A percentile compares a stretch with the other conserved stretches of the same genome.
Evolutionary conservation across 2,329 filamentous ascomycete genomes (phyloP).

Genomic region (Penicillium rolfsii): DNA sequence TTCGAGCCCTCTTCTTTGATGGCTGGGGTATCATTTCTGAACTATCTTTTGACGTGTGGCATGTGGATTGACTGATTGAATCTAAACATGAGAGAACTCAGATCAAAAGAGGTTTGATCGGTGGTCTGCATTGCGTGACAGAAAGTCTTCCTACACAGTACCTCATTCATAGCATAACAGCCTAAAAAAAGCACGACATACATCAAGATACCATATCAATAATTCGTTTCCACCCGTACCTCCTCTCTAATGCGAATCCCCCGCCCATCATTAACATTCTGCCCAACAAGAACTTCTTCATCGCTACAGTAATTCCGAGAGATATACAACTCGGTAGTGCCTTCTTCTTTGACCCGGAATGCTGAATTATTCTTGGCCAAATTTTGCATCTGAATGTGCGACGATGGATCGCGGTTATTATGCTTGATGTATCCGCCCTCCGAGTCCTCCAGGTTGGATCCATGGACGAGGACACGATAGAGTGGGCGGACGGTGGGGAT

Average conservation of each 20-base stretch:
- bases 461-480: constrained; percentile 22
- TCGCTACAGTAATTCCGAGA: constrained; percentile 11
- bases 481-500: constrained; percentile 35
- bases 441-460: constrained; percentile 14
- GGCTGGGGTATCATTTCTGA: too few relatives aligned
- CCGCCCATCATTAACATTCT: not conserved
- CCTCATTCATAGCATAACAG: not conserved
- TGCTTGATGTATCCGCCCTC: constrained; percentile 11
- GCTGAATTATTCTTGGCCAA: constrained; percentile 1
- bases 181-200: not conserved
- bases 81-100: too few relatives aligned
- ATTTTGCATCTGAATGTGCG: constrained; percentile 14
- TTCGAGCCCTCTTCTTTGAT: too few relatives aligned
- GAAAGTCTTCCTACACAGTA: not conserved
- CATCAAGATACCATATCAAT: not conserved
- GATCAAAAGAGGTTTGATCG: not conserved
- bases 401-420: not conserved
- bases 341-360: constrained; percentile 11
- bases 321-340: constrained; percentile 12
- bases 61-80: too few relatives aligned
- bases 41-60: too few relatives aligned
- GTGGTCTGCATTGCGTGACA: not conserved
- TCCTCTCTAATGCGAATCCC: constrained; percentile 13
- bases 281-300: constrained; percentile 15
- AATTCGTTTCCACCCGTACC: constrained; percentile 6